Percentiles rank a stretch among this genome's conserved stretches.
Evolutionary conservation across 257 asterid genomes (phyloP).

Genomic region (Ocimum tenuiflorum): DNA sequence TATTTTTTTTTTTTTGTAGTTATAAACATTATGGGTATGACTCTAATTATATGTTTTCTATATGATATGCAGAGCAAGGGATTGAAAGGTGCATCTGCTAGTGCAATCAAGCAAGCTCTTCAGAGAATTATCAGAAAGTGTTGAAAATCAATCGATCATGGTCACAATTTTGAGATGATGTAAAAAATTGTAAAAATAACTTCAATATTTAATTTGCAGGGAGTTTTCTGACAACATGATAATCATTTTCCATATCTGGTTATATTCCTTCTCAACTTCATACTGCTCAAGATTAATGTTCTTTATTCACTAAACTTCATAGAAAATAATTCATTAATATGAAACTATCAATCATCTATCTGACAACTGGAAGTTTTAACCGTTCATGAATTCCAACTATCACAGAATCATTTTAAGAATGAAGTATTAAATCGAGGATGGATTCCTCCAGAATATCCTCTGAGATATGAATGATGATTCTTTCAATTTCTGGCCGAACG

Average conservation of each 20-base stretch:
- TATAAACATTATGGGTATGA: too few relatives aligned
- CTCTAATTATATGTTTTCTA: not conserved
- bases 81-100: conserved; percentile 47
- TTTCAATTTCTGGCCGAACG: conserved; percentile 31
- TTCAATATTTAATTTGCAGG: conserved; percentile 11
- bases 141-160: conserved; percentile 21
- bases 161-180: conserved; percentile 9
- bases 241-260: not conserved
- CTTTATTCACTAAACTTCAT: not conserved
- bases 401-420: conserved; percentile 9
- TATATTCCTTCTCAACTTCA: not conserved
- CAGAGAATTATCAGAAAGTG: conserved; percentile 41
- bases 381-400: not conserved
- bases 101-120: conserved; percentile 53
- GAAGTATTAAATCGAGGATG: conserved; percentile 31
- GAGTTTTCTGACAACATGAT: not conserved
- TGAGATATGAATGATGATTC: conserved; percentile 32
- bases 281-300: not conserved
- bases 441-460: conserved; percentile 48
- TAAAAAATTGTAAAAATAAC: conserved; percentile 14
- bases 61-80: conserved; percentile 38
- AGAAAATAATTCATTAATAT: not conserved
- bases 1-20: too few relatives aligned
- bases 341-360: not conserved
- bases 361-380: not conserved